phyloP scores from a whole-genome alignment of 192 early-diverging fungal species.

The Coemansia sp. region DNA sequence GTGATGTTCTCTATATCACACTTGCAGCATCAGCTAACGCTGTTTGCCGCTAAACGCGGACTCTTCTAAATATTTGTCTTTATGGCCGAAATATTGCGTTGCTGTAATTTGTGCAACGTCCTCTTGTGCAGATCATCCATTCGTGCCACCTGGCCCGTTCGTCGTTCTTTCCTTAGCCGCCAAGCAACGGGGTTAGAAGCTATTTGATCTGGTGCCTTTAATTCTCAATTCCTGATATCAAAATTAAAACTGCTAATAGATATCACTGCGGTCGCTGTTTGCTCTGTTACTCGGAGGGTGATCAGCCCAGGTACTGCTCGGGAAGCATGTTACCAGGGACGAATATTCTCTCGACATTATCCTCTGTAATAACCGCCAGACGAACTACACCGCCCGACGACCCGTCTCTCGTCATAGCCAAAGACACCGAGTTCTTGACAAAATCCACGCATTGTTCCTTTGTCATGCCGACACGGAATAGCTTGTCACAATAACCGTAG shows the following conservation, averaged over 20 bases:
- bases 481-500: conserved; percentile 97
- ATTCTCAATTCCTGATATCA: not conserved
- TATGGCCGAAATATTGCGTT: not conserved
- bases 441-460: conserved; percentile 88
- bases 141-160: conserved; percentile 2
- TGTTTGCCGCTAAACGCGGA: not conserved
- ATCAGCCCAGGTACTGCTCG: conserved; percentile 40
- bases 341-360: conserved; percentile 87
- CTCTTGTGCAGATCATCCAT: not conserved
- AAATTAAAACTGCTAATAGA: not conserved
- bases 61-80: not conserved
- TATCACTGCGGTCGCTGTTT: not conserved
- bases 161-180: not conserved
- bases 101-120: not conserved
- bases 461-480: conserved; percentile 79
- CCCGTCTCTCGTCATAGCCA: conserved; percentile 96
- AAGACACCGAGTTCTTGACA: conserved; percentile 90
- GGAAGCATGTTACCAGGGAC: conserved; percentile 81
- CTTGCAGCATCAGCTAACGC: not conserved
- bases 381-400: conserved; percentile 97
- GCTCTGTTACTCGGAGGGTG: not conserved
- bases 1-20: not conserved
- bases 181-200: not conserved
- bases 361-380: conserved; percentile 88
- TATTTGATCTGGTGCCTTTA: not conserved